Percentiles rank a stretch among this genome's conserved stretches.
Conservation (phyloP, 495 filamentous ascomycete genomes). For the Penicillium paradoxum region DNA sequence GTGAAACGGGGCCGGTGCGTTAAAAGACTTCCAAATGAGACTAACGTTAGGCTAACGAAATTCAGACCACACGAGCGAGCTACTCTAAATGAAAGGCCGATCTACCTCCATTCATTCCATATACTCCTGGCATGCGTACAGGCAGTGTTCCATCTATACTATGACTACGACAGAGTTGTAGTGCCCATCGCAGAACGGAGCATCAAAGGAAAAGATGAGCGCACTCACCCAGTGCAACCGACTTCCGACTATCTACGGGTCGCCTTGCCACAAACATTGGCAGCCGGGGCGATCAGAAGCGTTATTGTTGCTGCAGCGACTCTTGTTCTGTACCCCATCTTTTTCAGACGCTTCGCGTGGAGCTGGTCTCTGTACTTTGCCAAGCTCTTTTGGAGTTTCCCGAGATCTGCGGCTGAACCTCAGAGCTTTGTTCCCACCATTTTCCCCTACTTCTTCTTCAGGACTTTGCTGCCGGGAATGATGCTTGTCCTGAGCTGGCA, state of each 20-base stretch:
- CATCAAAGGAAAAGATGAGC: constrained; percentile 31
- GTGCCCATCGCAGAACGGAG: constrained; percentile 45
- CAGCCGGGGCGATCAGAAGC: constrained; percentile 35
- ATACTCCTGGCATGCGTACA: constrained; percentile 64
- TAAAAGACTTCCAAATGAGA: background rate
- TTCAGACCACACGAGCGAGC: constrained; percentile 60
- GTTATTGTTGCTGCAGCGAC: constrained; percentile 39
- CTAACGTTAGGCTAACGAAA: constrained; percentile 8
- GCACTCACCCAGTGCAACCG: constrained; percentile 31
- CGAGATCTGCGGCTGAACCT: constrained; percentile 56
- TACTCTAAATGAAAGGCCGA: constrained; percentile 78
- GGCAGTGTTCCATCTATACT: constrained; percentile 61
- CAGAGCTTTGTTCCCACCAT: constrained; percentile 50
- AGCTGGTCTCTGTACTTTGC: constrained; percentile 60
- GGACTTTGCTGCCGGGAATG: constrained; percentile 59
- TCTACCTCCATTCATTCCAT: constrained; percentile 73
- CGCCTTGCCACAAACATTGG: constrained; percentile 20
- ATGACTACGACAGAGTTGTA: constrained; percentile 67
- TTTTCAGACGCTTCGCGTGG: constrained; percentile 63
- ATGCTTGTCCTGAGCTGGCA: constrained; percentile 70
- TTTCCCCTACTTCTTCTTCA: constrained; percentile 52
- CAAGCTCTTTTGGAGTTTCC: constrained; percentile 67
- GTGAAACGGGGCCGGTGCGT: constrained; percentile 61
- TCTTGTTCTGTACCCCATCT: constrained; percentile 57
- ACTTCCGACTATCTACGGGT: constrained; percentile 32